Base-by-base conservation (phyloP, 352 stramenopile species). In the Pythium vanterpoolii region DNA sequence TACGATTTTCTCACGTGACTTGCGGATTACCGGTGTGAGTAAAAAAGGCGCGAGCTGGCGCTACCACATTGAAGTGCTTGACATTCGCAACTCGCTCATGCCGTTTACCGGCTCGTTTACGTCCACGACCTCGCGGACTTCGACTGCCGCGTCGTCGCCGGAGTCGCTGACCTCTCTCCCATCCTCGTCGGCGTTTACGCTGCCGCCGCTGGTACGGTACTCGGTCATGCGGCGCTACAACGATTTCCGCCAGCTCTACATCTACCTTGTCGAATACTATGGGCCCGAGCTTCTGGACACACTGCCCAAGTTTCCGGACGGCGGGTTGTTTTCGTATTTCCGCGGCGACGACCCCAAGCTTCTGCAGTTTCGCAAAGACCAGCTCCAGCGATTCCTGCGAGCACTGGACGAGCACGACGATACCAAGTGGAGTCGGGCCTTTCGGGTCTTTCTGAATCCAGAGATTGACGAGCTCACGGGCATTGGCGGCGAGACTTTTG, bases 1-100 rank as follows among this genome's bases (percentile, higher is more conserved):
- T 38, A 43, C 39, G 21, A 51, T 71, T 31, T 69, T 67, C 52
- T 71, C 77, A 54, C 76, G 79, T 19, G 82, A 91, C 50, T 36
- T 91, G 62, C 74, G 83, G 57, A 88, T 91, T 66, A 89, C 79
- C 0, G 82, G 82, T 44, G 82, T 83, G 43, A 86, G 77, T 30
- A 86, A 86, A 30, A 78, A 77, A 50, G 77, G 72, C 38, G 28
- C 70, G 31, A 87, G 76, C 31, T 91, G 82, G 82, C 74, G 87
- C 55, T 91, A 91, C 66, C 82, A 91, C 69, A 84, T 91, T 62
- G 79, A 91, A 40, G 77, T 87, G 62, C 74, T 91, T 42, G 79
- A 91, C 64, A 74, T 85, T 24, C 79, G 82, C 44, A 66, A 60
- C 56, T 68, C 57, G 49, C 56, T 62, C 56, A 34, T 64, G 55